Evolutionary conservation across 2,329 filamentous ascomycete species (phyloP).

Genomic region (Ascochyta rabiei): DNA sequence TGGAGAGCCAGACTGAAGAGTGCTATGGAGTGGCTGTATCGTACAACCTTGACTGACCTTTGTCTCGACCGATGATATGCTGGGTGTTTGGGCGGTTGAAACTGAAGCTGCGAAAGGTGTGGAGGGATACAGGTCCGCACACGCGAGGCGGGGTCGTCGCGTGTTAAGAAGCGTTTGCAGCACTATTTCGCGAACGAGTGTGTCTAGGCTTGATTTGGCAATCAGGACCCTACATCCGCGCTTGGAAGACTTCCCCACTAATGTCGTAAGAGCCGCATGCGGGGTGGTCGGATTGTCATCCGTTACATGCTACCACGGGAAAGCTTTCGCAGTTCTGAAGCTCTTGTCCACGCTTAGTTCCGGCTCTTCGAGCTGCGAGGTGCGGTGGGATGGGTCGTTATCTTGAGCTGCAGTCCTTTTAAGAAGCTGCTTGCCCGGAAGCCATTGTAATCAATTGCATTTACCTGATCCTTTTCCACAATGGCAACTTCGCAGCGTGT

Average conservation of each 20-base stretch:
- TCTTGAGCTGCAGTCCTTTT: conserved; percentile 21
- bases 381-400: conserved; percentile 28
- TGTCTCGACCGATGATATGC: background rate
- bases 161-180: conserved; percentile 29
- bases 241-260: conserved; percentile 34
- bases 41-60: conserved; percentile 9
- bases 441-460: conserved; percentile 2
- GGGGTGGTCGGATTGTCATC: conserved; percentile 24
- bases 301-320: conserved; percentile 23
- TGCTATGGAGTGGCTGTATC: conserved; percentile 10
- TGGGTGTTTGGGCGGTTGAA: background rate
- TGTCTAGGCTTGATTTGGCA: conserved; percentile 30
- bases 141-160: conserved; percentile 34
- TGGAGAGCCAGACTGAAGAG: conserved; percentile 6
- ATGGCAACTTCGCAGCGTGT: conserved; percentile 47
- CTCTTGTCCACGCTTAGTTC: conserved; percentile 31
- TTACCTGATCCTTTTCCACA: background rate
- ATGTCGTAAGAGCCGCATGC: conserved; percentile 34
- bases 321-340: conserved; percentile 31
- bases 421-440: conserved; percentile 5
- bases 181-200: conserved; percentile 11
- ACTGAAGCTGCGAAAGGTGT: conserved; percentile 7
- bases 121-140: conserved; percentile 12
- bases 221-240: conserved; percentile 36
- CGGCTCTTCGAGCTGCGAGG: conserved; percentile 24